phyloP scores from a whole-genome alignment of 495 filamentous ascomycete genomes.

The Hypoxylon crocopeplum region DNA sequence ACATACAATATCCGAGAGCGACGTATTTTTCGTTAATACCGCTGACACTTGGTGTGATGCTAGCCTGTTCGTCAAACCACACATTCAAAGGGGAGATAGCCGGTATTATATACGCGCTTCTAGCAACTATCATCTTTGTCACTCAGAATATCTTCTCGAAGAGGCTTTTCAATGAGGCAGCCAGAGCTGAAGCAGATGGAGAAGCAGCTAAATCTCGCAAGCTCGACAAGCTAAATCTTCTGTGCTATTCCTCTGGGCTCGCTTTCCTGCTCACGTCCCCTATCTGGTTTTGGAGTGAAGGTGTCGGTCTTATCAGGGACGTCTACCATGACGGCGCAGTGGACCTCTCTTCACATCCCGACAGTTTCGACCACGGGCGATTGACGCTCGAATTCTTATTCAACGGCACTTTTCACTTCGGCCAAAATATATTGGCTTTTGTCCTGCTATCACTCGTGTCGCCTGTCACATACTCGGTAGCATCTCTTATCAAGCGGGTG shows the following conservation, averaged over 20 bases:
- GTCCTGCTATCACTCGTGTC: conserved; percentile 88
- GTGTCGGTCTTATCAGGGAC: conserved; percentile 74
- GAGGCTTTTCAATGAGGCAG: conserved; percentile 96
- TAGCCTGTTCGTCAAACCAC: conserved; percentile 87
- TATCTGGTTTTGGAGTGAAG: conserved; percentile 93
- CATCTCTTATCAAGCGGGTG: conserved; percentile 92
- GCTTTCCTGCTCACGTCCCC: conserved; percentile 91
- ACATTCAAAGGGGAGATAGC: conserved; percentile 81
- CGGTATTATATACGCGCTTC: conserved; percentile 84
- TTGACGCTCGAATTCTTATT: conserved; percentile 88
- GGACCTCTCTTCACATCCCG: conserved; percentile 63
- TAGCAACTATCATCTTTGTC: conserved; percentile 91
- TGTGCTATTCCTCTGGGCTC: conserved; percentile 93
- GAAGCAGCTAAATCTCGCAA: conserved; percentile 66
- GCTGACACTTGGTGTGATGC: conserved; percentile 89
- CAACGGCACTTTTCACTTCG: conserved; percentile 97
- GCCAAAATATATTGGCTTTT: conserved; percentile 94
- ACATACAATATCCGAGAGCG: conserved; percentile 82
- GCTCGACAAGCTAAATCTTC: conserved; percentile 93
- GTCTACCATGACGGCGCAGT: conserved; percentile 73
- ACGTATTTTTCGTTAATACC: conserved; percentile 95
- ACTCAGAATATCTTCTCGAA: conserved; percentile 99
- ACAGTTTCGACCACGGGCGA: conserved; percentile 78
- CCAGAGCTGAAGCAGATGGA: conserved; percentile 76
- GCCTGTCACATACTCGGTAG: conserved; percentile 96